phyloP scores from a whole-genome alignment of 129 eudicot species.

The Logfia minima region DNA sequence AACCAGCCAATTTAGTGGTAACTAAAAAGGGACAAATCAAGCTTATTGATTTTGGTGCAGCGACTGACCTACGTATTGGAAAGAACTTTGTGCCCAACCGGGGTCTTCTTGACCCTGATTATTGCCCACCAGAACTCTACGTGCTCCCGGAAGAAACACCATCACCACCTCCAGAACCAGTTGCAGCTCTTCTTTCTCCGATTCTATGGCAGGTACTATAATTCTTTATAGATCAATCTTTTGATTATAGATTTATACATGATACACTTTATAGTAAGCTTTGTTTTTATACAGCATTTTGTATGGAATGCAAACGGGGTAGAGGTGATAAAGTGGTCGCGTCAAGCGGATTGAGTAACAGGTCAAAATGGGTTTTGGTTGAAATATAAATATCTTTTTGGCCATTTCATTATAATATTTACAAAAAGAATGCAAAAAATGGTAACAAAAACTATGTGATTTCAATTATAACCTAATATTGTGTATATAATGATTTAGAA shows the following conservation, averaged over 20 bases:
- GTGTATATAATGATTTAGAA: neutral
- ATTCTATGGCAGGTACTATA: constrained; percentile 77
- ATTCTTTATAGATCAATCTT: neutral
- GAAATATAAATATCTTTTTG: neutral
- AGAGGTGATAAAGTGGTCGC: neutral
- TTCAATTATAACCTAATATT: neutral
- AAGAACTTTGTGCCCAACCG: constrained; percentile 81
- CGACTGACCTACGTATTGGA: constrained; percentile 91
- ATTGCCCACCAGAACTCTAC: constrained; percentile 86
- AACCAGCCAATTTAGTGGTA: constrained; percentile 95
- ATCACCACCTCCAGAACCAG: constrained; percentile 90
- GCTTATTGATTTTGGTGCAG: constrained; percentile 97
- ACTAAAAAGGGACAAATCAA: constrained; percentile 92
- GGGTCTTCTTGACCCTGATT: constrained; percentile 91
- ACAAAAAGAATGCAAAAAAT: neutral
- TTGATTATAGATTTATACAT: neutral
- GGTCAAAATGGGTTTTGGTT: constrained; percentile 6
- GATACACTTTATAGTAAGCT: neutral
- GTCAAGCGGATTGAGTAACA: neutral
- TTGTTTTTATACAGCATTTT: neutral
- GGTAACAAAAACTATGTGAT: neutral
- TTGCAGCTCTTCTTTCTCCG: constrained; percentile 92
- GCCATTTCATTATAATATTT: neutral
- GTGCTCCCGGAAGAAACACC: constrained; percentile 98
- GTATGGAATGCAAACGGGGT: neutral